Percentiles rank a stretch among this genome's conserved stretches.
These are phyloP conservation scores for Hypomontagnella submonticulosa DNA, from an alignment of 495 filamentous ascomycete genomes.

Conservation along the genomic window DNA sequence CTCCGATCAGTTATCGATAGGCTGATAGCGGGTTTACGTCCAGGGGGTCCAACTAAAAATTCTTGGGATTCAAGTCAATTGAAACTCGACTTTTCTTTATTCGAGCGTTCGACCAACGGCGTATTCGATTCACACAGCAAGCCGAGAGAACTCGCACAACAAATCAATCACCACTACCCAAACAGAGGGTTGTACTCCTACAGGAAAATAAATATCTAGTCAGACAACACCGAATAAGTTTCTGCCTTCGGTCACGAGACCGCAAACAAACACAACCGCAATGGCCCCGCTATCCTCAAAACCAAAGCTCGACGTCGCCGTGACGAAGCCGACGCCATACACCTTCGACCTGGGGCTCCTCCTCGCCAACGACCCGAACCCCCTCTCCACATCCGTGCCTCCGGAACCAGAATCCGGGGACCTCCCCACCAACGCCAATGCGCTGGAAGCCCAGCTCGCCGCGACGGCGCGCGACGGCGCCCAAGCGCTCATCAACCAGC, in stretches of 20 bases:
- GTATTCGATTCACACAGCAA: constrained; percentile 1
- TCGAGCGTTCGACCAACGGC: constrained; percentile 4
- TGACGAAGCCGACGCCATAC: constrained; percentile 86
- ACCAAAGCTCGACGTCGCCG: constrained; percentile 66
- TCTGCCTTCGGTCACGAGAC: constrained; percentile 7
- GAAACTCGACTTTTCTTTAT: constrained; percentile 30
- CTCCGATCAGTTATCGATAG: constrained; percentile 37
- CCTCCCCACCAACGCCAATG: constrained; percentile 53
- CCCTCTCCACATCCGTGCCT: constrained; percentile 63
- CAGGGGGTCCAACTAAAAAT: constrained; percentile 42
- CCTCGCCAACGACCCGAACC: constrained; percentile 83
- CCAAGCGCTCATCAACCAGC: constrained; percentile 86
- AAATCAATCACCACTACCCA: background rate
- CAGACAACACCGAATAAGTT: background rate
- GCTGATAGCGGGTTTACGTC: constrained; percentile 8
- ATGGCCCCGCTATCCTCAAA: constrained; percentile 49
- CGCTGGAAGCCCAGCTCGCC: constrained; percentile 67
- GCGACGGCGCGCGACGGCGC: constrained; percentile 83
- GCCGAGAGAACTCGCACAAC: background rate
- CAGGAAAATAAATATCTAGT: too few species aligned
- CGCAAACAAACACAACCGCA: constrained; percentile 21
- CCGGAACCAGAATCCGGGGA: constrained; percentile 34
- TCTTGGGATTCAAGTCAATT: constrained; percentile 32
- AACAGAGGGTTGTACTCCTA: background rate
- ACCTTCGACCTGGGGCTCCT: constrained; percentile 93